Percentiles rank a stretch among this genome's conserved stretches.
phyloP scores from a whole-genome alignment of 2,329 filamentous ascomycete genomes.

The Xylaria sp. region DNA sequence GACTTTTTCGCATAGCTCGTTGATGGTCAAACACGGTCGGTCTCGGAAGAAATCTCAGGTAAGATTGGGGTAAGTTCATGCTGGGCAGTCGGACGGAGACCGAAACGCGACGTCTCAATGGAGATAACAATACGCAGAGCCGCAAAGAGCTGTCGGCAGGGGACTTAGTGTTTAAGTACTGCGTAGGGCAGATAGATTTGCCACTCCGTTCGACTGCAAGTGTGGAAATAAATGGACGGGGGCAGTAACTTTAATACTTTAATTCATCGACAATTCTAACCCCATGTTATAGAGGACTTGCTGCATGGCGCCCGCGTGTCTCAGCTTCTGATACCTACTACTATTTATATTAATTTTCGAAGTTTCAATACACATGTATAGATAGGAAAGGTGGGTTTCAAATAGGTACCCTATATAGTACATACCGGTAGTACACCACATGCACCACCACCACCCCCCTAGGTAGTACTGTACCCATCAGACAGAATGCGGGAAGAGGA shows the following conservation, averaged over 20 bases:
- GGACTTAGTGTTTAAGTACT: neutral
- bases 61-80: conserved; percentile 22
- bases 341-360: neutral
- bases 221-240: neutral
- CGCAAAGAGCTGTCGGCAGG: conserved; percentile 10
- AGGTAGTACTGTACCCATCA: neutral
- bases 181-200: neutral
- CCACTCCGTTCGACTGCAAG: neutral
- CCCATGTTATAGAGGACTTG: neutral
- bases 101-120: conserved; percentile 17
- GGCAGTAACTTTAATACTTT: too few species aligned
- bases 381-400: conserved; percentile 15
- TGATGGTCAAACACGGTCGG: conserved; percentile 40
- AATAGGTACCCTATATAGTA: conserved; percentile 2
- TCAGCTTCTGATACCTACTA: neutral
- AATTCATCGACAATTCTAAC: neutral
- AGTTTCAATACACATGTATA: neutral
- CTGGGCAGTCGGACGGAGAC: conserved; percentile 26
- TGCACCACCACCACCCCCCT: neutral
- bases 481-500: neutral
- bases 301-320: conserved; percentile 13
- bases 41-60: conserved; percentile 41
- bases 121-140: conserved; percentile 28
- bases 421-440: conserved; percentile 1
- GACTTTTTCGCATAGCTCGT: neutral